phyloP scores from a whole-genome alignment of 2,329 filamentous ascomycete species.

The Laburnicola sp. region DNA sequence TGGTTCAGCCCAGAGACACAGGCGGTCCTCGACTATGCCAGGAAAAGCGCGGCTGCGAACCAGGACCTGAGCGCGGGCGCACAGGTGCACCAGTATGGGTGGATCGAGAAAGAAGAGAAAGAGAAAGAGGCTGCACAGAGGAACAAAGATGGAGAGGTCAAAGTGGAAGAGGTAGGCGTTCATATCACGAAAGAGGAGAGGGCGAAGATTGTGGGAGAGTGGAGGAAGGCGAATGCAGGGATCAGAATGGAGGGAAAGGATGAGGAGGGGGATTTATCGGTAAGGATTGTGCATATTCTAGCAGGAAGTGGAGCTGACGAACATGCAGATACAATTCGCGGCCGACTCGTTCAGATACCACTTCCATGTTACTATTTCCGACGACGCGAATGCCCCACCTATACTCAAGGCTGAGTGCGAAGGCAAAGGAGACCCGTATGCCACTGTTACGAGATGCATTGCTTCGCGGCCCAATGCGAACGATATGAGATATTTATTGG shows the following conservation, averaged over 20 bases:
- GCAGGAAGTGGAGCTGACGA: slow-evolving; percentile 29
- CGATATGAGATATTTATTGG: slow-evolving; percentile 40
- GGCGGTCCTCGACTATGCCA: slow-evolving; percentile 38
- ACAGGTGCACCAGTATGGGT: slow-evolving; percentile 45
- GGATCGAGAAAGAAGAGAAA: slow-evolving; percentile 36
- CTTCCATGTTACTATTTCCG: slow-evolving; percentile 36
- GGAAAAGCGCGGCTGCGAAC: slow-evolving; percentile 42
- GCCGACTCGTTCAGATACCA: slow-evolving; percentile 26
- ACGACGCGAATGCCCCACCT: slow-evolving; percentile 27
- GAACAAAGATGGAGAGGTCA: slow-evolving; percentile 11
- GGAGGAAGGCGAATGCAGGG: slow-evolving; percentile 28
- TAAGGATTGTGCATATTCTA: slow-evolving; percentile 41
- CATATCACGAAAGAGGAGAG: slow-evolving; percentile 28
- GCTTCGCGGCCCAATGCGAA: slow-evolving; percentile 36
- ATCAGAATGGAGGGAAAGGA: slow-evolving; percentile 34
- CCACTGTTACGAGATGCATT: slow-evolving; percentile 40
- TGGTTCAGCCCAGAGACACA: slow-evolving; percentile 47
- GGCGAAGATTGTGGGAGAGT: slow-evolving; percentile 26
- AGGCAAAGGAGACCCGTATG: slow-evolving; percentile 31
- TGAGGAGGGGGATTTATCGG: slow-evolving; percentile 29
- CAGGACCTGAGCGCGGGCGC: slow-evolving; percentile 43
- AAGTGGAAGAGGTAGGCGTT: slow-evolving; percentile 11
- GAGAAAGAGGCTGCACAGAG: slow-evolving; percentile 21
- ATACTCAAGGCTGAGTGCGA: slow-evolving; percentile 38
- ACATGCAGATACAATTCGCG: slow-evolving; percentile 29